Base-by-base conservation (phyloP, 2,329 filamentous ascomycete genomes). In the Aureobasidium sp. region DNA sequence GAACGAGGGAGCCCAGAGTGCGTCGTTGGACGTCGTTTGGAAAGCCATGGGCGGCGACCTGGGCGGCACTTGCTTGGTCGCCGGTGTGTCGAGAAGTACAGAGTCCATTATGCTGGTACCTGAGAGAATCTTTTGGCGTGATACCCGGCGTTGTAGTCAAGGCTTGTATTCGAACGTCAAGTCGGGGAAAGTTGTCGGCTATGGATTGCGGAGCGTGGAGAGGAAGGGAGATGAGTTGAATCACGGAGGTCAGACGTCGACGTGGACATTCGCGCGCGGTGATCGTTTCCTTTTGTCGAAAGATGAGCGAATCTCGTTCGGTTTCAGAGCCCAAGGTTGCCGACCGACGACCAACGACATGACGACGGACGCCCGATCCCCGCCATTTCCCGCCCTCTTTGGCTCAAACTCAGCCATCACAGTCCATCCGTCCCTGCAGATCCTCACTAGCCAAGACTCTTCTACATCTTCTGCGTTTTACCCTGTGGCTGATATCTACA, bases 31-130 rank as follows among this genome's bases (percentile, higher is more conserved):
- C 2, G 72, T 72, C 22, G 56, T 66, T 22, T 68, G 68, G 63
- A 74, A 74, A 47, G 72, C 72, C 34, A 74, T 66, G 2, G 72
- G 72, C 20, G 72, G 72, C 41, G 69, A 72, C 63, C 73, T 74
- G 25, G 69, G 64, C 12, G 64, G 65, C 12, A 6, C 27, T 22
- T 34, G 45, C 3, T 41, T 42, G 20, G 29, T 27, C 17, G 39
- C 20, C 15, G 55, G 27, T 29, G 55, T 9, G 22, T 36, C 47
- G 29, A 52, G 22, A n/a, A 49, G 47, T 5, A 27, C 34, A n/a
- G 57, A 37, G 11, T 39, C 57, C 57, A 61, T 61, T 15, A 37
- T 44, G 27, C 20, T 39, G 49, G 49, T 52, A 39, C 49, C 29
- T 36, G 34, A 52, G 34, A 17, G 14, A 17, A 34, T 37, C 31